Conservation (phyloP, 1,284 basidiomycete genomes). For the Naganishia sp. region DNA sequence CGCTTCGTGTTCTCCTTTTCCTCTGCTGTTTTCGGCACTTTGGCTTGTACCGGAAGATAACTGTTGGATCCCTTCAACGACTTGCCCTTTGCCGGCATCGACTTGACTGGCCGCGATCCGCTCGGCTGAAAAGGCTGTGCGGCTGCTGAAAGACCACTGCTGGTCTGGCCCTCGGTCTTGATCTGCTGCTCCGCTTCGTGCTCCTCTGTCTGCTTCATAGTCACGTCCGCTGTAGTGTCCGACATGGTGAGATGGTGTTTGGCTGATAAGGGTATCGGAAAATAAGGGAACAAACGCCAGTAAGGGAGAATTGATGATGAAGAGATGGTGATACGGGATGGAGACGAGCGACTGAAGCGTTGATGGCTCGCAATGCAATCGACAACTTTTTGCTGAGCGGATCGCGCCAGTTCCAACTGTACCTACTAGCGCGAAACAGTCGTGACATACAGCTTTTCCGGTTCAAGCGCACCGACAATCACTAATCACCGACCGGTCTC, state of each 20-base stretch:
- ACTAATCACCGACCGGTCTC: too few relatives aligned
- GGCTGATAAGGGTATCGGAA: too few relatives aligned
- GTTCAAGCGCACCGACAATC: neutral
- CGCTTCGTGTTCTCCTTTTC: slow-evolving; percentile 67
- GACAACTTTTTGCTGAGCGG: slow-evolving; percentile 8
- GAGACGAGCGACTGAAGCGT: too few relatives aligned
- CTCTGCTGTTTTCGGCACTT: slow-evolving; percentile 65
- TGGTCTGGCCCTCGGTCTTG: neutral
- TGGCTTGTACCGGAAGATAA: slow-evolving; percentile 57
- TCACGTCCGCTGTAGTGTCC: too few relatives aligned
- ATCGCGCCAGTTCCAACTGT: neutral
- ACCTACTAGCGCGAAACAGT: neutral
- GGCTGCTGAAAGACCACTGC: slow-evolving; percentile 21
- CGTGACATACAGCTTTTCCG: neutral
- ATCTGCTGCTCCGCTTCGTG: neutral
- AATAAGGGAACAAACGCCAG: too few relatives aligned
- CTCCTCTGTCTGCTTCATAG: neutral
- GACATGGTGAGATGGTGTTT: too few relatives aligned
- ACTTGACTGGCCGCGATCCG: slow-evolving; percentile 25
- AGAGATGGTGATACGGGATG: too few relatives aligned
- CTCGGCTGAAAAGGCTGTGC: slow-evolving; percentile 22
- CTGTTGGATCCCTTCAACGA: slow-evolving; percentile 27
- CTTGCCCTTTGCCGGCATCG: slow-evolving; percentile 29
- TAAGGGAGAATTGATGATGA: too few relatives aligned
- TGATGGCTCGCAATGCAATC: neutral